Percentiles rank a stretch among this genome's conserved stretches.
These are phyloP conservation scores for Xylariaceae sp. DNA, from an alignment of 2,329 filamentous ascomycete genomes.

Conservation along the genomic window DNA sequence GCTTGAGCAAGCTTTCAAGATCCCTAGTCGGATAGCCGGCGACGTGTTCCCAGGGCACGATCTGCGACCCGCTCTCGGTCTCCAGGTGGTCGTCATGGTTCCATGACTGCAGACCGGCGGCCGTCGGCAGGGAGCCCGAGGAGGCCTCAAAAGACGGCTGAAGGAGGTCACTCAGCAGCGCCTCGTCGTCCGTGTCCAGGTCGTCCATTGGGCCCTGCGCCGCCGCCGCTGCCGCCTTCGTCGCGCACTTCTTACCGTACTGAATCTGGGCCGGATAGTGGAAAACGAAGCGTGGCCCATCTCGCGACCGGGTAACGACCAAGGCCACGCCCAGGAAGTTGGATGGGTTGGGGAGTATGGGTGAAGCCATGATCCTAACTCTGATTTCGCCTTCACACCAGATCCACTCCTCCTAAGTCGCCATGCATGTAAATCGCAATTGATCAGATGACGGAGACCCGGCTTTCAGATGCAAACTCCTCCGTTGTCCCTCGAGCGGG, in stretches of 20 bases:
- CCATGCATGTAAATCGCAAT: too few species aligned
- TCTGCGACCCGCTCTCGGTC: conserved; percentile 60
- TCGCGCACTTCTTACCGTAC: conserved; percentile 49
- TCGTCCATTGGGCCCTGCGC: conserved; percentile 40
- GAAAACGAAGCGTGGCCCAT: conserved; percentile 83
- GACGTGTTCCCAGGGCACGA: conserved; percentile 74
- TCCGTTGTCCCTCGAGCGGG: too few species aligned
- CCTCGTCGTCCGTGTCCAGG: conserved; percentile 53
- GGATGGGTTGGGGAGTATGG: conserved; percentile 56
- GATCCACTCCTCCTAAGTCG: too few species aligned
- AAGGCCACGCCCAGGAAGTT: conserved; percentile 74
- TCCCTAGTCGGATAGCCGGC: conserved; percentile 77
- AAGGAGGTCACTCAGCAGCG: conserved; percentile 54
- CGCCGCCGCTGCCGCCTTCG: conserved; percentile 24
- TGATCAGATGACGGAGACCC: too few species aligned
- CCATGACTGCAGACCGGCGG: conserved; percentile 51
- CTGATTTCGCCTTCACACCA: background rate
- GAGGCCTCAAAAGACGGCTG: conserved; percentile 43
- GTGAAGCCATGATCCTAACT: conserved; percentile 50
- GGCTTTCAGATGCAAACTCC: too few species aligned
- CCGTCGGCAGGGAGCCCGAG: conserved; percentile 41
- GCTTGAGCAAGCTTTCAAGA: conserved; percentile 80
- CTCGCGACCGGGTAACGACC: conserved; percentile 74
- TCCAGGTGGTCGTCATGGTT: conserved; percentile 62
- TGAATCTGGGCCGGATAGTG: conserved; percentile 76